Conservation (phyloP, 2,329 filamentous ascomycete genomes). For the Phaeophleospora eucalypticola region DNA sequence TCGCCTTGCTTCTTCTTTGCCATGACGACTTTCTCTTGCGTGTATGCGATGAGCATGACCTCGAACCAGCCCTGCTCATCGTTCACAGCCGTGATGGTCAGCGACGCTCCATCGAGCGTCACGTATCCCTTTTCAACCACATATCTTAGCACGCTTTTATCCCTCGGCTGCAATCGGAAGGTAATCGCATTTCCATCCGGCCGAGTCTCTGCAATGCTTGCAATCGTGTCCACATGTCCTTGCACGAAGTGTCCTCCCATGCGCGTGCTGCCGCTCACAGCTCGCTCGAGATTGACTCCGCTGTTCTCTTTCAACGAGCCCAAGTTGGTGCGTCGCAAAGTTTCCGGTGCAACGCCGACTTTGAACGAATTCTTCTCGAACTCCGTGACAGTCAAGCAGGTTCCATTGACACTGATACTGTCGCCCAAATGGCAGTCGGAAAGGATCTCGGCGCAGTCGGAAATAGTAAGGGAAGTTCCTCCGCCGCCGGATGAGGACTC, state of each 20-base stretch:
- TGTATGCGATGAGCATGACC: slow-evolving; percentile 97
- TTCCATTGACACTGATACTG: slow-evolving; percentile 92
- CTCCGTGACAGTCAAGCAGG: slow-evolving; percentile 86
- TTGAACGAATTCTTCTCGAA: slow-evolving; percentile 67
- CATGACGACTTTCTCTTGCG: slow-evolving; percentile 84
- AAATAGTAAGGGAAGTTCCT: slow-evolving; percentile 87
- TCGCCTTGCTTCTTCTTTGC: slow-evolving; percentile 75
- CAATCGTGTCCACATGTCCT: slow-evolving; percentile 90
- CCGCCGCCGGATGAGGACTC: slow-evolving; percentile 65
- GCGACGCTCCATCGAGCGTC: slow-evolving; percentile 86
- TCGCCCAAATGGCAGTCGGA: slow-evolving; percentile 81
- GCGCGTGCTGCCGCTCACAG: slow-evolving; percentile 82
- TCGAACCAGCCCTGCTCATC: slow-evolving; percentile 85
- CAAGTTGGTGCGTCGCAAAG: slow-evolving; percentile 92
- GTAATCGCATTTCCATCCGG: slow-evolving; percentile 88
- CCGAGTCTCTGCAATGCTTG: slow-evolving; percentile 65
- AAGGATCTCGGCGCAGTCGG: slow-evolving; percentile 70
- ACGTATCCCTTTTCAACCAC: slow-evolving; percentile 96
- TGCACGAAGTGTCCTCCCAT: slow-evolving; percentile 99
- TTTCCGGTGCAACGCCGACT: slow-evolving; percentile 92
- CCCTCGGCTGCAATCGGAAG: slow-evolving; percentile 72
- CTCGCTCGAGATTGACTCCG: slow-evolving; percentile 87
- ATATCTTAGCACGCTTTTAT: slow-evolving; percentile 70
- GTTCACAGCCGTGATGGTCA: slow-evolving; percentile 84
- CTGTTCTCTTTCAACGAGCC: slow-evolving; percentile 64